Base-by-base conservation (phyloP, 768 basidiomycete genomes). In the Russula brevipes region DNA sequence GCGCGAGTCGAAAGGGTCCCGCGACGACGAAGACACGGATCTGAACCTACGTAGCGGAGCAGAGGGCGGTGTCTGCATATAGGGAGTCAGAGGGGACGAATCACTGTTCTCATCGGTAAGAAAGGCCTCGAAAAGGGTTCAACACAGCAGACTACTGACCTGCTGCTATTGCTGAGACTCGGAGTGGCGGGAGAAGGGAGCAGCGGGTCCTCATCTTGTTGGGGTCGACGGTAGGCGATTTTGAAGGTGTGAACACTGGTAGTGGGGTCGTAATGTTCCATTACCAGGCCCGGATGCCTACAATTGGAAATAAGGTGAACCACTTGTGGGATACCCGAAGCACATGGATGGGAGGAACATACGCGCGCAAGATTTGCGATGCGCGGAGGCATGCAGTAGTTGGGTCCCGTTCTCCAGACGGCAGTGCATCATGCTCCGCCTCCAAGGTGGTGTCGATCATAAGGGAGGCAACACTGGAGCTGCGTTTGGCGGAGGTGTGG, bases 171-270 rank as follows among this genome's bases (percentile, higher is more conserved):
- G 47, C 53, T 59, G 44, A 64, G 41, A 44, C 47, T 60, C 5
- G 53, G 33, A n/a, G 55, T 53, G 11, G 24, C 12, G 24, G 46
- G 56, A 47, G 60, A 57, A 4, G 33, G 41, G 42, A 49, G 41
- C 16, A n/a, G 52, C 24, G 12, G 24, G 12, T 10, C 36, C 12
- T 44, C 47, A 9, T 61, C 59, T 30, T 56, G 49, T 24, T 33
- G 12, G 31, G 19, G 38, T 10, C 14, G 39, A 33, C 57, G 65
- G 49, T 30, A 55, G n/a, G 49, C 33, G 16, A 64, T 63, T 58
- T 66, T 64, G 53, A 64, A 55, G 12, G 57, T 66, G 53, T 63
- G 61, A 44, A 60, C 42, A 17, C 57, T 60, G 24, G 61, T 54
- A 12, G 45, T 42, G 47, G 33, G 52, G 57, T 63, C 53, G 14